Conservation (phyloP, 208 protist species). For the Cochliopodium minus region DNA sequence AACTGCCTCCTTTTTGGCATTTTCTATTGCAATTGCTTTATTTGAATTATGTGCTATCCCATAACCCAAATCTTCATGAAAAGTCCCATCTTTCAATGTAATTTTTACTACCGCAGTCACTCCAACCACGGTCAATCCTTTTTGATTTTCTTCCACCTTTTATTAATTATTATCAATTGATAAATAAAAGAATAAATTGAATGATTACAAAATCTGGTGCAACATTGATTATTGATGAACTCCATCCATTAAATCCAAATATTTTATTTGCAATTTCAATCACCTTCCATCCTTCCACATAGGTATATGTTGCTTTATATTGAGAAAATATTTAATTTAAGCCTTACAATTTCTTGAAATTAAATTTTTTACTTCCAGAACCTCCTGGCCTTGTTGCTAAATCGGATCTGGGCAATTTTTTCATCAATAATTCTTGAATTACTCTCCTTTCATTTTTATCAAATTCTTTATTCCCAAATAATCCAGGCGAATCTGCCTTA, state of each 20-base stretch:
- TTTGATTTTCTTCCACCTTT: conserved; percentile 14
- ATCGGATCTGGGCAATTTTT: no score
- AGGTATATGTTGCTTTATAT: no score
- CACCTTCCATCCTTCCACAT: conserved; percentile 35
- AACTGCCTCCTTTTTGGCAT: conserved; percentile 40
- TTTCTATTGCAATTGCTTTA: conserved; percentile 31
- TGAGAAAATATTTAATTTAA: no score
- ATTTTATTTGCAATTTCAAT: conserved; percentile 36
- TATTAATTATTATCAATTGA: not conserved
- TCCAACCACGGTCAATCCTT: conserved; percentile 18
- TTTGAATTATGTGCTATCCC: conserved; percentile 23
- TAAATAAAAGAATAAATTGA: not conserved
- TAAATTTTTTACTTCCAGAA: no score
- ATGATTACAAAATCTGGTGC: conserved; percentile 25
- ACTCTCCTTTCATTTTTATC: no score
- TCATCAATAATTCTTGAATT: no score
- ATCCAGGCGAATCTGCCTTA: no score
- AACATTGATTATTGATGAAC: conserved; percentile 26
- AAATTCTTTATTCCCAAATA: no score
- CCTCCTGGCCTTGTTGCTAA: no score
- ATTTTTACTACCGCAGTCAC: conserved; percentile 29
- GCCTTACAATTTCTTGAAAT: no score
- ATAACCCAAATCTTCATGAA: conserved; percentile 40
- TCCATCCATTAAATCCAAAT: conserved; percentile 45
- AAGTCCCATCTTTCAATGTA: conserved; percentile 39